Conservation (phyloP, 768 basidiomycete genomes). For the Phylloporus rhodoxanthus region DNA sequence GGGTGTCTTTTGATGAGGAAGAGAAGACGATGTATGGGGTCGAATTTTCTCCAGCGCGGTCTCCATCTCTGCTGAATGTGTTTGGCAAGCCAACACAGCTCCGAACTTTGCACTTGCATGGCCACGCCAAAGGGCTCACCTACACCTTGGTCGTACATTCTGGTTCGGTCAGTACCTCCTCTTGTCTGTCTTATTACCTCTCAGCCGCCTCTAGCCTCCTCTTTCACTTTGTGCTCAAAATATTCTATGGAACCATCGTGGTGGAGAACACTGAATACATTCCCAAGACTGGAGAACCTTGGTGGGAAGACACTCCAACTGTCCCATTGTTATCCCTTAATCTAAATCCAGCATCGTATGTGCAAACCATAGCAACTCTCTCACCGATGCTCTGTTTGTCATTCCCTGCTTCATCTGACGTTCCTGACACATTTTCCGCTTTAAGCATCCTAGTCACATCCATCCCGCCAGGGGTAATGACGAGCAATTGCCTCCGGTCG, state of each 20-base stretch:
- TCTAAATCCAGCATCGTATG: constrained; percentile 60
- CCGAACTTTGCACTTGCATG: not conserved
- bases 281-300: constrained; percentile 67
- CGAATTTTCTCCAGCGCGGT: constrained; percentile 76
- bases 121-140: constrained; percentile 37
- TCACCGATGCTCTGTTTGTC: constrained; percentile 80
- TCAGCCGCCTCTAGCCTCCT: constrained; percentile 41
- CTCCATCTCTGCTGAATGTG: constrained; percentile 50
- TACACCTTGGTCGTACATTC: constrained; percentile 58
- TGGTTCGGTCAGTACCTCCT: constrained; percentile 50
- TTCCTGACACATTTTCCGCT: not conserved
- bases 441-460: constrained; percentile 65
- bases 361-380: constrained; percentile 81
- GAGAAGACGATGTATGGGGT: constrained; percentile 71
- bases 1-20: constrained; percentile 86
- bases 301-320: constrained; percentile 38
- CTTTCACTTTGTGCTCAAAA: constrained; percentile 80
- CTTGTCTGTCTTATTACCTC: not conserved
- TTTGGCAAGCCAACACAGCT: constrained; percentile 4
- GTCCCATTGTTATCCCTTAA: not conserved
- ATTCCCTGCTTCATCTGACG: not conserved
- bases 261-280: constrained; percentile 72
- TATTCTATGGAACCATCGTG: constrained; percentile 87
- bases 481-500: not conserved
- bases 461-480: constrained; percentile 58